These are phyloP conservation scores for Carallia brachiata DNA, from an alignment of 345 rosid genomes.

Conservation along the genomic window DNA sequence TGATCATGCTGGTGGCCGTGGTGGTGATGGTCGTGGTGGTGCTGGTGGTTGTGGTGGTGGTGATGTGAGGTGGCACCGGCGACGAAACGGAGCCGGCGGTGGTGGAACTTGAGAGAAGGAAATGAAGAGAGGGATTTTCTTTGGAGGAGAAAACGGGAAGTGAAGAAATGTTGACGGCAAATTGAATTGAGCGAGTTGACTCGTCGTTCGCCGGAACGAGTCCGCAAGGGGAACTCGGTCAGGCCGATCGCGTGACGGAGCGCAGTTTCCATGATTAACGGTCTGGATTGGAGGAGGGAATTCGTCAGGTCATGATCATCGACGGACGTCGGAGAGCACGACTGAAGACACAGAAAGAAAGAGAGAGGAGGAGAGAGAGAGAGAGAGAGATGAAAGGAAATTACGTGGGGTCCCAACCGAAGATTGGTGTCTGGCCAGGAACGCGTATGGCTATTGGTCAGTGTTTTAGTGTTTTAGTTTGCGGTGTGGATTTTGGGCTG, in stretches of 20 bases:
- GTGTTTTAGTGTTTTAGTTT: no score
- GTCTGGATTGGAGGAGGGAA: neutral
- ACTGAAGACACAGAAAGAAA: neutral
- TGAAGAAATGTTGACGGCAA: conserved; percentile 12
- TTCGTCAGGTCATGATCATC: conserved; percentile 3
- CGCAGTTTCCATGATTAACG: conserved; percentile 45
- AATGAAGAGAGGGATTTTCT: conserved; percentile 16
- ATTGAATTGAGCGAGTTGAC: conserved; percentile 37
- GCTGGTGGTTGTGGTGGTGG: conserved; percentile 28
- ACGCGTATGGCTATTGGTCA: no score
- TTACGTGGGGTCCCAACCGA: no score
- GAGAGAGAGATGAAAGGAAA: no score
- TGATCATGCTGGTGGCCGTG: conserved; percentile 38
- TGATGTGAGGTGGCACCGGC: conserved; percentile 3
- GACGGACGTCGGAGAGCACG: no score
- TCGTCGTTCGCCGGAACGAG: conserved; percentile 32
- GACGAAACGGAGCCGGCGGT: conserved; percentile 25
- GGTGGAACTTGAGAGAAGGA: conserved; percentile 9
- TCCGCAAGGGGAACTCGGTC: conserved; percentile 36
- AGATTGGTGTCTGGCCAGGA: no score
- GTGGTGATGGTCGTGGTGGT: conserved; percentile 21
- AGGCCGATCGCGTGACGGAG: conserved; percentile 36
- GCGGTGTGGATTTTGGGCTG: no score
- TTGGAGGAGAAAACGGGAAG: conserved; percentile 27
- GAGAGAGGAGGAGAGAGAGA: neutral